Base-by-base conservation (phyloP, 257 asterid species). In the Solanum sitiens region DNA sequence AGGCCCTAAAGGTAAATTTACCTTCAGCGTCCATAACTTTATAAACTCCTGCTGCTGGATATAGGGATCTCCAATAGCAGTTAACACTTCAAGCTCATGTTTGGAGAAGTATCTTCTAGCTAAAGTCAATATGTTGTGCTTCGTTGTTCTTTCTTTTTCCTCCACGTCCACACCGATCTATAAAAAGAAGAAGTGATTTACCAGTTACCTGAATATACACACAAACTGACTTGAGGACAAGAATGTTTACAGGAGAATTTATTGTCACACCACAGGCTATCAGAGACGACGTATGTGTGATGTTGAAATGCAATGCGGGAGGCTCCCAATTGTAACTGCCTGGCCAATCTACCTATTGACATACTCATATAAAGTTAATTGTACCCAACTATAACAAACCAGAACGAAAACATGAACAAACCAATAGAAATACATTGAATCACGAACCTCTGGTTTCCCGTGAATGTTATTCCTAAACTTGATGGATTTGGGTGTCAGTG, bases 21-120 rank as follows among this genome's bases (percentile, higher is more conserved):
- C 99, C 98, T 97, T 97, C 87, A 97, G 93, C 44, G 98, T 97
- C 99, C 99, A 97, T 88, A 97, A 86, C 89, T 95, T 97, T 89
- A 97, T 87, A 84, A 97, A 97, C 89, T 95, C 97, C 92, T 92
- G 93, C 76, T 85, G 94, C 92, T 94, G 99, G 90, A 88, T 89
- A 91, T 91, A 91, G 47, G 96, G 95, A 88, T 95, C 98, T 25
- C 92, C 88, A 85, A 95, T 92, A 87, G 93, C 87, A 53, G 93
- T 93, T 65, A 97, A 90, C 88, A 87, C 83, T 56, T 90, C 91
- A 87, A 93, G 90, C 86, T 97, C 99, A 61, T 86, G 90, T 68
- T 90, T 56, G 7, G 98, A 90, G 91, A 97, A 94, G 89, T 93
- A 97, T 72, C 99, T 92, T 37, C 92, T 91, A 83, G 98, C 98